Conservation (phyloP, 371 early-diverging fungal species). For the Rhizomucor pusillus region DNA sequence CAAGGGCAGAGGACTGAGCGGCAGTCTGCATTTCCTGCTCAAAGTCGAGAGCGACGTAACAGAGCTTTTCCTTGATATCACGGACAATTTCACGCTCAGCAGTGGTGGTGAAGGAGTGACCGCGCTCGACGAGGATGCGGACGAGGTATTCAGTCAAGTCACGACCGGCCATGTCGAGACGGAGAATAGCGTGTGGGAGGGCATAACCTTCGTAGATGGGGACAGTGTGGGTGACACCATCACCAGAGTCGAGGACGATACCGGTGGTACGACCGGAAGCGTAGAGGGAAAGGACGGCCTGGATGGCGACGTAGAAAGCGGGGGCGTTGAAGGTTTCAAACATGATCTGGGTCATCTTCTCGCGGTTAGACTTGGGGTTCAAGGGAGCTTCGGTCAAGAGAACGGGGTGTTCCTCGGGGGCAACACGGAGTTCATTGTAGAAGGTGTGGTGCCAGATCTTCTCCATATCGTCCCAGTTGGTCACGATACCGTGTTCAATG, state of each 20-base stretch:
- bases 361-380: conserved; percentile 99
- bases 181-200: conserved; percentile 97
- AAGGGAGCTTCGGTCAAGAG: conserved; percentile 99
- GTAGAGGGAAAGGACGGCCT: conserved; percentile 97
- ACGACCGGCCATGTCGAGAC: conserved; percentile 95
- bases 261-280: conserved; percentile 99
- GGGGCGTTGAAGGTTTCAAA: conserved; percentile 99
- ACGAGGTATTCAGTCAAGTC: conserved; percentile 98
- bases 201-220: conserved; percentile 99
- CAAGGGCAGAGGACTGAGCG: conserved; percentile 87
- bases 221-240: conserved; percentile 99
- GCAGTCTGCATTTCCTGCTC: conserved; percentile 98
- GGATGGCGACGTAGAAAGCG: conserved; percentile 99
- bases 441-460: conserved; percentile 99
- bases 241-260: conserved; percentile 99
- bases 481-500: conserved; percentile 99
- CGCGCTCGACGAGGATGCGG: conserved; percentile 98
- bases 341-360: conserved; percentile 99
- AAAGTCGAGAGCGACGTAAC: conserved; percentile 98
- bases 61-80: conserved; percentile 99
- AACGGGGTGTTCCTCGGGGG: conserved; percentile 98
- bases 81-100: conserved; percentile 99
- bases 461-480: conserved; percentile 99
- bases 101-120: conserved; percentile 98
- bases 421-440: conserved; percentile 80